Conservation (phyloP, 2,329 filamentous ascomycete genomes). For the Epichloe sp. region DNA sequence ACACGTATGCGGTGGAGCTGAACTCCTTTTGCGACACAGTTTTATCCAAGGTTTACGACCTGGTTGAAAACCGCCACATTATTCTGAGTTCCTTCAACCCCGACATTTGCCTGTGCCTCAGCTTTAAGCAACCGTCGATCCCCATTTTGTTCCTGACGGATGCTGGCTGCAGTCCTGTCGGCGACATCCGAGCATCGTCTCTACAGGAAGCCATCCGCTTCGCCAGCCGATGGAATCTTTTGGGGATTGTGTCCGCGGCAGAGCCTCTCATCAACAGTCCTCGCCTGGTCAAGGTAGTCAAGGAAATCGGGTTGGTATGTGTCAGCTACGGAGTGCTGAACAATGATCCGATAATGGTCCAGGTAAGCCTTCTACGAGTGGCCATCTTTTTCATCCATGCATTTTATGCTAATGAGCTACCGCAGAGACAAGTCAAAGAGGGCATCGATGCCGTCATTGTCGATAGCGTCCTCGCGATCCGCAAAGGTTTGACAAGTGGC, state of each 20-base stretch:
- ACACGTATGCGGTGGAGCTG: conserved; percentile 86
- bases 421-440: conserved; percentile 74
- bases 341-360: conserved; percentile 74
- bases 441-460: conserved; percentile 98
- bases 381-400: neutral
- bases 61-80: conserved; percentile 72
- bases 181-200: conserved; percentile 80
- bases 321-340: conserved; percentile 89
- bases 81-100: conserved; percentile 98
- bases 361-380: conserved; percentile 37
- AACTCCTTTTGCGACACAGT: conserved; percentile 92
- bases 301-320: conserved; percentile 86
- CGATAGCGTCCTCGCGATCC: conserved; percentile 83
- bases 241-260: conserved; percentile 82
- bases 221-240: conserved; percentile 83
- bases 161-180: conserved; percentile 66
- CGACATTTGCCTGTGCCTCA: conserved; percentile 85
- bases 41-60: conserved; percentile 76
- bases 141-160: conserved; percentile 92
- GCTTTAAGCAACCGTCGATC: conserved; percentile 94
- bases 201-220: conserved; percentile 94
- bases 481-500: conserved; percentile 62
- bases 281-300: conserved; percentile 78
- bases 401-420: conserved; percentile 5
- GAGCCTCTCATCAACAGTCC: conserved; percentile 84